These are phyloP conservation scores for Macrocystidia cucumis DNA, from an alignment of 1,284 basidiomycete species.

Conservation along the genomic window DNA sequence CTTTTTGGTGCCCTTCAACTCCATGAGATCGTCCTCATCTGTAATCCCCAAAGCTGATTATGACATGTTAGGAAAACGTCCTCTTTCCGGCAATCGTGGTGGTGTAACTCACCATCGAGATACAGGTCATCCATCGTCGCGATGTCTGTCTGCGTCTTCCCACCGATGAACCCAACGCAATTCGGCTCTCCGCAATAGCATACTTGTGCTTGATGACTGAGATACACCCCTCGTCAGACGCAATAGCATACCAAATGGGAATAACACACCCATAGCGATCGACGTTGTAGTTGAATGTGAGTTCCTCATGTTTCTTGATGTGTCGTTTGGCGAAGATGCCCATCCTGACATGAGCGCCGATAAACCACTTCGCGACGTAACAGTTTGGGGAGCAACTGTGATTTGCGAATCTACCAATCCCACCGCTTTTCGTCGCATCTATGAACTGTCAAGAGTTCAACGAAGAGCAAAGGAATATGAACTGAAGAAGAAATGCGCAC, in stretches of 20 bases:
- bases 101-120: conserved; percentile 68
- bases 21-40: conserved; percentile 79
- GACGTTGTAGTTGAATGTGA: conserved; percentile 99
- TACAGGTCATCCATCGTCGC: conserved; percentile 92
- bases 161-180: conserved; percentile 94
- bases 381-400: conserved; percentile 98
- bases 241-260: too few species aligned
- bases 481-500: conserved; percentile 32
- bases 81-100: not conserved
- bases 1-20: conserved; percentile 84
- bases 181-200: conserved; percentile 97
- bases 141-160: conserved; percentile 97
- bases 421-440: conserved; percentile 96
- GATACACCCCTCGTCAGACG: too few species aligned
- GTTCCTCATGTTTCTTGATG: conserved; percentile 82
- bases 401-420: conserved; percentile 95
- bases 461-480: conserved; percentile 4
- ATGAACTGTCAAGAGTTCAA: conserved; percentile 62
- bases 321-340: conserved; percentile 92
- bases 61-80: conserved; percentile 5
- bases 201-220: conserved; percentile 87
- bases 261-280: conserved; percentile 89
- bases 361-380: conserved; percentile 99
- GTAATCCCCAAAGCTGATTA: conserved; percentile 85
- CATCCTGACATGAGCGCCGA: conserved; percentile 91